These are phyloP conservation scores for Batkoa obscura DNA, from an alignment of 371 early-diverging fungal genomes.

Conservation along the genomic window DNA sequence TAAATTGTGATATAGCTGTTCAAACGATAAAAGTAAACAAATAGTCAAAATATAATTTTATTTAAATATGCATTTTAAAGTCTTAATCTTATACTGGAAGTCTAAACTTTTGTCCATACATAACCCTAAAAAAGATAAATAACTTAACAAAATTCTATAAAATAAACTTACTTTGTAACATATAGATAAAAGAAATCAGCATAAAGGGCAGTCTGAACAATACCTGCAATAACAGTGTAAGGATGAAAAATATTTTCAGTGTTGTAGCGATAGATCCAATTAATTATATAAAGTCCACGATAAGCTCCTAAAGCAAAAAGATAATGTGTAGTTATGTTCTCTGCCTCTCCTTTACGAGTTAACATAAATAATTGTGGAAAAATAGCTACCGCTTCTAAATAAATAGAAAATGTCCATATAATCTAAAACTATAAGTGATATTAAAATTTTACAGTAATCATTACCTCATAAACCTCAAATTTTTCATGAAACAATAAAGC, in stretches of 20 bases:
- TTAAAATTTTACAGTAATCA: background rate
- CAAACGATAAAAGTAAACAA: too few species aligned
- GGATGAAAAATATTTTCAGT: conserved; percentile 40
- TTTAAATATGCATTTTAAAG: too few species aligned
- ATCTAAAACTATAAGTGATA: conserved; percentile 23
- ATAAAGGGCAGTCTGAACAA: conserved; percentile 92
- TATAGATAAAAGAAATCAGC: conserved; percentile 97
- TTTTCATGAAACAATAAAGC: conserved; percentile 49
- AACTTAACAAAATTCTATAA: background rate
- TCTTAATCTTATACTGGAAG: conserved; percentile 28
- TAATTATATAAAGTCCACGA: conserved; percentile 83
- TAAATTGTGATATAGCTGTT: too few species aligned
- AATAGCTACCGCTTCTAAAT: conserved; percentile 94
- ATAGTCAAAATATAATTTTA: too few species aligned
- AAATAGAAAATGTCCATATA: conserved; percentile 91
- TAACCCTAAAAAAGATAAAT: conserved; percentile 27
- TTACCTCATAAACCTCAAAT: conserved; percentile 48
- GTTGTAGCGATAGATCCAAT: conserved; percentile 86
- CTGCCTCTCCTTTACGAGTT: conserved; percentile 92
- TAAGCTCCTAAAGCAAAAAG: conserved; percentile 96
- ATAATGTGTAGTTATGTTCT: conserved; percentile 96
- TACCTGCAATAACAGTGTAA: conserved; percentile 68
- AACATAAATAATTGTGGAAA: conserved; percentile 96
- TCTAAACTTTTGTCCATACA: conserved; percentile 70
- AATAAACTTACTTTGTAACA: conserved; percentile 48